phyloP scores from a whole-genome alignment of 306 rosid genomes.

The Castanopsis chinensis region DNA sequence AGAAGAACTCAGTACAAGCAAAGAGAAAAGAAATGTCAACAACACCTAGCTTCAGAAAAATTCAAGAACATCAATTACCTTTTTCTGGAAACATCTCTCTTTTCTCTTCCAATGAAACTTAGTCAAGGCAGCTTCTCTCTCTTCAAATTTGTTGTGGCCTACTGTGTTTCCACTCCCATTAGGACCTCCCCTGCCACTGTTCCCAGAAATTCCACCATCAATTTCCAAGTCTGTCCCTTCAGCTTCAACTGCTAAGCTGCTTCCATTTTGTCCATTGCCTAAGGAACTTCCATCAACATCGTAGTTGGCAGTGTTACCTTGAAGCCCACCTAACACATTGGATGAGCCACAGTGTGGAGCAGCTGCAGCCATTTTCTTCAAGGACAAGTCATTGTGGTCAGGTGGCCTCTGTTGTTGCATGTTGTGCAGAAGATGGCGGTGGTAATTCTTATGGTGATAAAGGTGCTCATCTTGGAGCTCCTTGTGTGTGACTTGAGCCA shows the following conservation, averaged over 20 bases:
- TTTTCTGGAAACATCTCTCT: slow-evolving; percentile 71
- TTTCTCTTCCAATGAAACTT: slow-evolving; percentile 76
- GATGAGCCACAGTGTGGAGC: slow-evolving; percentile 64
- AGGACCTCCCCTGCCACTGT: slow-evolving; percentile 63
- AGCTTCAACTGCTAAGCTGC: slow-evolving; percentile 48
- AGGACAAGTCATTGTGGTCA: slow-evolving; percentile 46
- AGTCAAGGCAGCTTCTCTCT: slow-evolving; percentile 75
- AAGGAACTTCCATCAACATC: slow-evolving; percentile 67
- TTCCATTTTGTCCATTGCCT: slow-evolving; percentile 75
- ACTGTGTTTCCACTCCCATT: slow-evolving; percentile 54
- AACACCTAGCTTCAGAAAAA: neutral
- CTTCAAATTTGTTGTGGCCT: slow-evolving; percentile 53
- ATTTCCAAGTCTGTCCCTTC: slow-evolving; percentile 61
- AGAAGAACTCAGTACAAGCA: neutral
- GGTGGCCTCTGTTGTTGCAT: slow-evolving; percentile 37
- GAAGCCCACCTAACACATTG: slow-evolving; percentile 52
- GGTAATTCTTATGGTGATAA: slow-evolving; percentile 35
- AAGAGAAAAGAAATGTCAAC: slow-evolving; percentile 5
- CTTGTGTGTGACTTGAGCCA: slow-evolving; percentile 38
- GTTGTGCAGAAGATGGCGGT: slow-evolving; percentile 31
- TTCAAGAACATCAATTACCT: slow-evolving; percentile 45
- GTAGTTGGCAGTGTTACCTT: slow-evolving; percentile 57
- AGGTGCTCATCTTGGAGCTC: slow-evolving; percentile 45
- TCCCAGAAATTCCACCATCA: slow-evolving; percentile 44
- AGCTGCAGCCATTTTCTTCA: slow-evolving; percentile 55